These are phyloP conservation scores for Sphagnum fallax DNA, from an alignment of 228 moss, liverwort and hornwort genomes.

Conservation along the genomic window DNA sequence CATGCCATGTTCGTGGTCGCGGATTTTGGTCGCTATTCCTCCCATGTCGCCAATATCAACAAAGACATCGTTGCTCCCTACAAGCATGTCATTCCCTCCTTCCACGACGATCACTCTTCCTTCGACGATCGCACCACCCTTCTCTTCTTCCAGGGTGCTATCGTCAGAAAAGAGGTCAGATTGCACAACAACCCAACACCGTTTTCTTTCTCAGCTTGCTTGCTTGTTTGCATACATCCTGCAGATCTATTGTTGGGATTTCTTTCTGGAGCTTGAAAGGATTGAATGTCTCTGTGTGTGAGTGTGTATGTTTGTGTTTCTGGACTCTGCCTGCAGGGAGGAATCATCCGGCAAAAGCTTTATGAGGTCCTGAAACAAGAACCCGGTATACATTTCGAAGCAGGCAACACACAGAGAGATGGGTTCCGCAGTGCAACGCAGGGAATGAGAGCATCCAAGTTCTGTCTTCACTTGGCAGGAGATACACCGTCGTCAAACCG, in stretches of 20 bases:
- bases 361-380: constrained; percentile 26
- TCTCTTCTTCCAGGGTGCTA: constrained; percentile 39
- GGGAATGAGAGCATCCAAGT: constrained; percentile 42
- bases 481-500: constrained; percentile 56
- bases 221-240: too few species aligned
- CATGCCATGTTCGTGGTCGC: constrained; percentile 30
- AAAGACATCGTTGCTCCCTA: constrained; percentile 45
- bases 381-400: constrained; percentile 25
- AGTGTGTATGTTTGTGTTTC: not conserved
- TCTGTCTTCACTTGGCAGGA: constrained; percentile 51
- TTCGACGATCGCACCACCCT: constrained; percentile 20
- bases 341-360: constrained; percentile 27
- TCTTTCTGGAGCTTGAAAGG: not conserved
- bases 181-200: not conserved
- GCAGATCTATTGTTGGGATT: not conserved
- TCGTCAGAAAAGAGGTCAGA: constrained; percentile 33
- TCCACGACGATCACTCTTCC: constrained; percentile 6
- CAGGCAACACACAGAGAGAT: constrained; percentile 27
- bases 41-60: constrained; percentile 21
- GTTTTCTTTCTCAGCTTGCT: not conserved
- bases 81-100: constrained; percentile 34
- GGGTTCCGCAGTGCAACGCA: constrained; percentile 28
- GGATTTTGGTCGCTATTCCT: constrained; percentile 31
- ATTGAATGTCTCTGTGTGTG: not conserved
- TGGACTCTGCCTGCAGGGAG: constrained; percentile 18